Base-by-base conservation (phyloP, 257 asterid species). In the Capsicum baccatum region DNA sequence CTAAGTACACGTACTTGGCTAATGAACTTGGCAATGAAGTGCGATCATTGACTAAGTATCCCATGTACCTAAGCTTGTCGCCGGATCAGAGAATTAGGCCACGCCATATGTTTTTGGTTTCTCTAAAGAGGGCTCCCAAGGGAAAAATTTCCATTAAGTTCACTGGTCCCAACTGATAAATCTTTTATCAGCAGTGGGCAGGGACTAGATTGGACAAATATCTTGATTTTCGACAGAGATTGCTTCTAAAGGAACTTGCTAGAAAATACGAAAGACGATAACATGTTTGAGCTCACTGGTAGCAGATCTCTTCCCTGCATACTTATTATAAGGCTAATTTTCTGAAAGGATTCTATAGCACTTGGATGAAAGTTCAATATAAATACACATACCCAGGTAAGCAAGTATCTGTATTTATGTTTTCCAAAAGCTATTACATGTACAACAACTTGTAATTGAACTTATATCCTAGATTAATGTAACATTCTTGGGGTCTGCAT, bases 21-120 rank as follows among this genome's bases (percentile, higher is more conserved):
- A 94, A 93, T 83, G 99, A 96, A 90, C 98, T 96, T 79, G 86
- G 89, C 63, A 94, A 96, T 69, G 98, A 96, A 86, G 98, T 92
- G 85, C 96, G 90, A 16, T 91, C 97, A 50, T 89, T 96, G 79
- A 92, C 97, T 83, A 96, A 96, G 86, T 94, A 96, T 87, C 98
- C 99, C 0, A 96, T 59, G 79, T 96, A 96, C 92, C 89, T 96
- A 55, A 94, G 99, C 90, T 89, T 96, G 88, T 96, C 99, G 33
- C 85, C 94, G 79, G 99, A 96, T 89, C 99, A 94, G 91, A 88
- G 98, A 87, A 96, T 96, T 89, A 92, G 97, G 66, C 98, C 99
- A 19, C 95, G 99, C n/a, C 98, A 96, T 83, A 89, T 93, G 21
- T 94, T 93, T 88, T 89, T 96, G 92, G 97, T 96, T 87, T 89